A percentile compares a stretch with the other conserved stretches of the same genome.
These are phyloP conservation scores for Aspergillus sp. DNA, from an alignment of 2,329 filamentous ascomycete species.

Conservation along the genomic window DNA sequence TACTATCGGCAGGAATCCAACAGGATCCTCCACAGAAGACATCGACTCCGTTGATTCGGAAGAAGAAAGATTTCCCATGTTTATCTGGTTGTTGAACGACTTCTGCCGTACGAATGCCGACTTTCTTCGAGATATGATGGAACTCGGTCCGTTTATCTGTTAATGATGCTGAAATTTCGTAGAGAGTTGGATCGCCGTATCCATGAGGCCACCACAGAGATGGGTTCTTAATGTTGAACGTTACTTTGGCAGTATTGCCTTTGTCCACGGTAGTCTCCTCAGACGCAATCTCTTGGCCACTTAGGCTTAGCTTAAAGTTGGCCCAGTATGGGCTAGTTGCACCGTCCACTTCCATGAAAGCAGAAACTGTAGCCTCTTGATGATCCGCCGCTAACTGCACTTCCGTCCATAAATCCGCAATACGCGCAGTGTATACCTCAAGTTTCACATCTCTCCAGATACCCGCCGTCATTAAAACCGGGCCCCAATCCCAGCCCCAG, in stretches of 20 bases:
- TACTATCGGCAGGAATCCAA: conserved; percentile 60
- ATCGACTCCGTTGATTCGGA: conserved; percentile 59
- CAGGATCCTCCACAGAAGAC: conserved; percentile 60
- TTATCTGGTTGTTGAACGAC: conserved; percentile 40
- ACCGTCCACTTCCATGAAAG: conserved; percentile 34
- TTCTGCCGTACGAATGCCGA: conserved; percentile 50
- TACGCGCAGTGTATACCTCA: conserved; percentile 54
- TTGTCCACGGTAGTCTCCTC: conserved; percentile 38
- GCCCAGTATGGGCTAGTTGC: conserved; percentile 15
- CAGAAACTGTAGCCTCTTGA: conserved; percentile 30
- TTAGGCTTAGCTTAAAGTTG: conserved; percentile 27
- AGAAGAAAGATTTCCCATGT: conserved; percentile 57
- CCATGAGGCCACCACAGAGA: conserved; percentile 55
- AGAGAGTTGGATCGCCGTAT: conserved; percentile 53
- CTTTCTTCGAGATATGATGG: conserved; percentile 42
- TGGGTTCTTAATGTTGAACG: conserved; percentile 40
- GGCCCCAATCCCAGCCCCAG: conserved; percentile 68
- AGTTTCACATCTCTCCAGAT: conserved; percentile 62
- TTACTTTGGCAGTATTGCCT: conserved; percentile 21
- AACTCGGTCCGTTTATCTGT: conserved; percentile 31
- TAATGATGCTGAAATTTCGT: conserved; percentile 46
- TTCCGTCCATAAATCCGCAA: conserved; percentile 53
- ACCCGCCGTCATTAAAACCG: conserved; percentile 55
- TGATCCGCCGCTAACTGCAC: conserved; percentile 35
- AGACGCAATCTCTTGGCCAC: conserved; percentile 31